A percentile compares a stretch with the other conserved stretches of the same genome.
Evolutionary conservation across 495 filamentous ascomycete species (phyloP).

Genomic region (Chaetomidium leptoderma): DNA sequence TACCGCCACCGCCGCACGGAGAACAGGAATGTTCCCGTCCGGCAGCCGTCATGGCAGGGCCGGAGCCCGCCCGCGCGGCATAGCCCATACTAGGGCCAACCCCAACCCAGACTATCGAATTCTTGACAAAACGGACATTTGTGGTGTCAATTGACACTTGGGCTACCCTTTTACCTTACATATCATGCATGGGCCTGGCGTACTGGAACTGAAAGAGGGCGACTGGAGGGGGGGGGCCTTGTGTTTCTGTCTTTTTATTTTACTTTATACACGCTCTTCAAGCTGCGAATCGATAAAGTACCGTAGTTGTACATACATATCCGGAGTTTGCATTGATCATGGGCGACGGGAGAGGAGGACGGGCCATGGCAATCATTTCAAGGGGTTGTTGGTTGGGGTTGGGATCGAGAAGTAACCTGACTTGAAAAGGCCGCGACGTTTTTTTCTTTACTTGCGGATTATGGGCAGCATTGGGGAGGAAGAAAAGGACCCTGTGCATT

Average conservation of each 20-base stretch:
- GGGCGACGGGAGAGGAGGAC: neutral
- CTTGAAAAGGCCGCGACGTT: neutral
- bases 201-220: constrained; percentile 8
- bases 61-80: constrained; percentile 32
- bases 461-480: neutral
- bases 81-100: constrained; percentile 25
- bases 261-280: constrained; percentile 2
- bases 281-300: constrained; percentile 18
- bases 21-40: constrained; percentile 24
- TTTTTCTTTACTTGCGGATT: neutral
- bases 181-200: constrained; percentile 24
- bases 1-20: constrained; percentile 31
- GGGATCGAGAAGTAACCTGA: neutral
- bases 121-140: neutral
- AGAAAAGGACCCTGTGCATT: neutral
- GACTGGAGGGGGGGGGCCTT: neutral
- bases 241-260: constrained; percentile 7
- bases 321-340: constrained; percentile 27
- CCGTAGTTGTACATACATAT: constrained; percentile 26
- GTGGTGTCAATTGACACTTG: neutral
- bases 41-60: constrained; percentile 32
- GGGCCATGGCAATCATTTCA: neutral
- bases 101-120: neutral
- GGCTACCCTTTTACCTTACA: neutral
- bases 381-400: neutral